These are phyloP conservation scores for Dissoconium aciculare DNA, from an alignment of 2,329 filamentous ascomycete genomes.

Conservation along the genomic window DNA sequence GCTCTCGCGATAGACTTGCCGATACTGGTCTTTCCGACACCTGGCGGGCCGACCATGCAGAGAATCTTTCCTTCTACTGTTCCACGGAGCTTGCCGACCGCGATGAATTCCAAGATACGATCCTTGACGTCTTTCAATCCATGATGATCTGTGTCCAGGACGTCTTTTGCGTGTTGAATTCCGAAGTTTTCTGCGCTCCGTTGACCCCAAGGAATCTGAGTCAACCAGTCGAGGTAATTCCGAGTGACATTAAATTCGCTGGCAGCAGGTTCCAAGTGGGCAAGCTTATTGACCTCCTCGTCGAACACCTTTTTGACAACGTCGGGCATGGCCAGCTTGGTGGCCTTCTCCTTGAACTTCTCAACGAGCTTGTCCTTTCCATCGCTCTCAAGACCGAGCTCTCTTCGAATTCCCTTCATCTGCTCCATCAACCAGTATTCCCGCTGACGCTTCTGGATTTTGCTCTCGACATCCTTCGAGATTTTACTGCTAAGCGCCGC, in stretches of 20 bases:
- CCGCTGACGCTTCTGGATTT: constrained; percentile 91
- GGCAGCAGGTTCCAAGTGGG: constrained; percentile 84
- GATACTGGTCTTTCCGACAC: constrained; percentile 97
- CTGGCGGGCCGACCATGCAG: constrained; percentile 91
- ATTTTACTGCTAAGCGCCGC: constrained; percentile 95
- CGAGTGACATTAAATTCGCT: constrained; percentile 98
- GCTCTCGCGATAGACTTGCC: constrained; percentile 95
- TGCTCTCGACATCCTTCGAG: constrained; percentile 90
- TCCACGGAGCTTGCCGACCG: constrained; percentile 88
- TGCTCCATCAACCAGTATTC: constrained; percentile 99
- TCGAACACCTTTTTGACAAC: constrained; percentile 95
- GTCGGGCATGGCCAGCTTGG: constrained; percentile 91
- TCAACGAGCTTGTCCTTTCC: constrained; percentile 97
- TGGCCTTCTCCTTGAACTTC: constrained; percentile 90
- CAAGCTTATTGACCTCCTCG: constrained; percentile 93
- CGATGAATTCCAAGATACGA: constrained; percentile 94
- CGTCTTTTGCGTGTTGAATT: constrained; percentile 76
- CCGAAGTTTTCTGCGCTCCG: constrained; percentile 93
- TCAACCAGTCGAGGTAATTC: constrained; percentile 97
- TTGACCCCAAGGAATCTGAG: constrained; percentile 94
- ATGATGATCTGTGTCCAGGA: constrained; percentile 92
- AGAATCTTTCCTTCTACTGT: constrained; percentile 97
- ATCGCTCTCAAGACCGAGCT: constrained; percentile 91
- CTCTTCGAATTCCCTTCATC: constrained; percentile 94
- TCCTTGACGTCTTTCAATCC: constrained; percentile 97